A percentile compares a stretch with the other conserved stretches of the same genome.
Conservation (phyloP, 2,329 filamentous ascomycete species). For the Periconia digitata region DNA sequence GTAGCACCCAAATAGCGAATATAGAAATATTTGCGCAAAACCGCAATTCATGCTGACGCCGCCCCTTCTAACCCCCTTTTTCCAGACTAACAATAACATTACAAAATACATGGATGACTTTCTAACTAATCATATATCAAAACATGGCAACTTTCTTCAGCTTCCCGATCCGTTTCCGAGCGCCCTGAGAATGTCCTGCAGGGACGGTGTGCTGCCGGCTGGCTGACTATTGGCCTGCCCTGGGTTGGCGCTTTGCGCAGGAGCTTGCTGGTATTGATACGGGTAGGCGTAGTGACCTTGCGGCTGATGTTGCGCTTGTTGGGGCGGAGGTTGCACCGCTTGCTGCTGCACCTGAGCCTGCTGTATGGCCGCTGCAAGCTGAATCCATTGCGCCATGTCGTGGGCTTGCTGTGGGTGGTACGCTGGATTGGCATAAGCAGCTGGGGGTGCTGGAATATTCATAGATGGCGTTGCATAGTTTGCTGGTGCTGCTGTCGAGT, state of each 20-base stretch:
- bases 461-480: slow-evolving; percentile 17
- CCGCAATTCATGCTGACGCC: not conserved
- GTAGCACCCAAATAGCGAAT: not conserved
- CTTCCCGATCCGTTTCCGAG: slow-evolving; percentile 15
- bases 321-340: slow-evolving; percentile 12
- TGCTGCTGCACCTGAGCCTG: slow-evolving; percentile 14
- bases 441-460: slow-evolving; percentile 17
- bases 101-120: not conserved
- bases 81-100: not conserved
- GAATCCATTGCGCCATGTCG: slow-evolving; percentile 18
- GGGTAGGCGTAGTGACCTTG: slow-evolving; percentile 26
- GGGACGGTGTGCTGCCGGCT: slow-evolving; percentile 16
- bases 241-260: slow-evolving; percentile 20
- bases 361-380: slow-evolving; percentile 17
- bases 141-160: slow-evolving; percentile 1
- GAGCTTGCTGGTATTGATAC: slow-evolving; percentile 26
- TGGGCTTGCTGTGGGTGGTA: slow-evolving; percentile 25
- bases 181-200: slow-evolving; percentile 36
- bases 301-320: slow-evolving; percentile 17
- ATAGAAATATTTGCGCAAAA: not conserved
- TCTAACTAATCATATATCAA: too few relatives aligned
- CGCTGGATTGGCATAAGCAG: slow-evolving; percentile 34
- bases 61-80: not conserved
- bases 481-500: slow-evolving; percentile 17
- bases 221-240: slow-evolving; percentile 24